Evolutionary conservation across 192 early-diverging fungal genomes (phyloP), one percentile per base, ranked within the genome.

Genomic region (Spizellomyces sp.): DNA sequence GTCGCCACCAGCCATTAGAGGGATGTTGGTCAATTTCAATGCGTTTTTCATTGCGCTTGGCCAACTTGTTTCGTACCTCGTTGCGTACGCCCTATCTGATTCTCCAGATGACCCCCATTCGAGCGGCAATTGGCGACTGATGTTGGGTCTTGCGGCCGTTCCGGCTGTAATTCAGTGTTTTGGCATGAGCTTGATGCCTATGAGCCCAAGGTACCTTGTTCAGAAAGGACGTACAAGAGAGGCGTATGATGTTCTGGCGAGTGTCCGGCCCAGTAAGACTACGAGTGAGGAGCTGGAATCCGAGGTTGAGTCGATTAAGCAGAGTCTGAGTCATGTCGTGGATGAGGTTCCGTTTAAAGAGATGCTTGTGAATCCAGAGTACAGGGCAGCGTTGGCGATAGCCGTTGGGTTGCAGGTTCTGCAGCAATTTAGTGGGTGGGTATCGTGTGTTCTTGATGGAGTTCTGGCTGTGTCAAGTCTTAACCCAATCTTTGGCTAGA

Each of bases 41-140:
- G 92, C 93, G 72, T 74, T 93, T 52, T 88, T 88, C 59, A 91
- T 92, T 61, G 84, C 92, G 8, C 64, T 83, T 7, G 93, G 93
- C 43, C 85, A 93, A 62, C 79, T 94, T 47, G 46, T 65, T 12
- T 65, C 64, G 10, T 65, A 65, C 14, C 64, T 65, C 15, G 46
- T 65, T 65, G 64, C 64, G 5, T 65, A 48, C 45, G 75, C 92
- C 91, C 71, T 74, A 92, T 52, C 88, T 87, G 60, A 90, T 92
- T 62, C 82, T 91, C 15, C 17, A 14, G 10, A 63, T 82, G 8
- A 91, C 27, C 59, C 19, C 36, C 12, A 19, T 41, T 61, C 27
- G 59, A 22, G 59, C 59, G 64, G 45, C 10, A 65, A 65, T 52
- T 52, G 64, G 64, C 4, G 64, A n/a, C n/a, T 15, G 43, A 65